Evolutionary conservation across 2,329 filamentous ascomycete genomes (phyloP).

Genomic region (Fusarium floridanum): DNA sequence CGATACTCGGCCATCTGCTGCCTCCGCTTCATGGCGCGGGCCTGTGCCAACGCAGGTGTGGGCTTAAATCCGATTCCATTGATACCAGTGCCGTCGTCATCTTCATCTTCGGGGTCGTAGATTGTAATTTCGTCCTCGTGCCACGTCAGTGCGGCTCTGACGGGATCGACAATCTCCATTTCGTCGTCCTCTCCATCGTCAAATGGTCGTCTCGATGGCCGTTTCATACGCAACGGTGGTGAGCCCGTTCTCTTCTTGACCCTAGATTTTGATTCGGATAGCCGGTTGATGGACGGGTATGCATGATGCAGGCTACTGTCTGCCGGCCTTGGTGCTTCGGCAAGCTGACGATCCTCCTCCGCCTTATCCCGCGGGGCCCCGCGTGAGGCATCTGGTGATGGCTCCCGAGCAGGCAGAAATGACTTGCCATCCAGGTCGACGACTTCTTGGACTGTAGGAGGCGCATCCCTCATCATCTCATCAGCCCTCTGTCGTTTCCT

Average conservation of each 20-base stretch:
- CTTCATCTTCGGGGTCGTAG: conserved; percentile 73
- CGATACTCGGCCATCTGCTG: conserved; percentile 74
- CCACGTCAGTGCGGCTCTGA: conserved; percentile 74
- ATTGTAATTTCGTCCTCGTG: conserved; percentile 77
- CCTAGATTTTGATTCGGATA: conserved; percentile 56
- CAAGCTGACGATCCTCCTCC: conserved; percentile 14
- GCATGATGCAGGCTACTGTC: conserved; percentile 47
- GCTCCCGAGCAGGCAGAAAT: conserved; percentile 10
- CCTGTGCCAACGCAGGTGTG: conserved; percentile 70
- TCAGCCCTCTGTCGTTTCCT: conserved; percentile 57
- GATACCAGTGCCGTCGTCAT: conserved; percentile 76
- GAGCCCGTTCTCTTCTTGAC: conserved; percentile 53
- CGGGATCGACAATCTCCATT: conserved; percentile 61
- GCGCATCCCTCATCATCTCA: conserved; percentile 48
- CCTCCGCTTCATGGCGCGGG: conserved; percentile 67
- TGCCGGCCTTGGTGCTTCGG: conserved; percentile 26
- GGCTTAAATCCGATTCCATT: conserved; percentile 77
- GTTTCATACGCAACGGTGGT: conserved; percentile 53
- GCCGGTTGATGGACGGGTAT: conserved; percentile 56
- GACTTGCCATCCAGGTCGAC: conserved; percentile 23
- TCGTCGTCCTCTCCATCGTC: conserved; percentile 51
- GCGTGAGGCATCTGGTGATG: not conserved
- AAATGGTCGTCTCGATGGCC: conserved; percentile 29
- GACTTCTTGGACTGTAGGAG: conserved; percentile 16
- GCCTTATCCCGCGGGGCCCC: conserved; percentile 4